phyloP scores from a whole-genome alignment of 2,329 filamentous ascomycete species.

The Harringtonia aguacate region DNA sequence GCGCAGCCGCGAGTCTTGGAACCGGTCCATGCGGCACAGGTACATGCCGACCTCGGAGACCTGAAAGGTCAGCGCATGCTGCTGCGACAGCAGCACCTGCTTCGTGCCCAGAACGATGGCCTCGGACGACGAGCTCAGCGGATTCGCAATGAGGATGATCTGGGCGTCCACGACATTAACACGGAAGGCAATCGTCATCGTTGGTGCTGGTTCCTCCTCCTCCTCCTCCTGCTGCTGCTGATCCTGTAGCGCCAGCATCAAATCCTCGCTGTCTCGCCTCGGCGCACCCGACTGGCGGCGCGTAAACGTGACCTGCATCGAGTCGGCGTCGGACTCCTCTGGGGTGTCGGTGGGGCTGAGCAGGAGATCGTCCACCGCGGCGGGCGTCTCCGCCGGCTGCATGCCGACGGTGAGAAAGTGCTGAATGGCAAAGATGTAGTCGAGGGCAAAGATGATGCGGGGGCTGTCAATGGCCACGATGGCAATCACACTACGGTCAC shows the following conservation, averaged over 20 bases:
- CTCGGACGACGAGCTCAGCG: conserved; percentile 79
- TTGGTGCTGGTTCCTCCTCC: conserved; percentile 17
- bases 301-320: conserved; percentile 36
- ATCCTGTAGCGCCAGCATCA: conserved; percentile 1
- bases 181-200: conserved; percentile 74
- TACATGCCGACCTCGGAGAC: conserved; percentile 97
- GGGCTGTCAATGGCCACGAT: conserved; percentile 93
- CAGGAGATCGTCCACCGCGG: conserved; percentile 37
- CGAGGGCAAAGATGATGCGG: conserved; percentile 84
- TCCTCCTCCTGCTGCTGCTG: conserved; percentile 5
- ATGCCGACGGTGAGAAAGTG: conserved; percentile 68
- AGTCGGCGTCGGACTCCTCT: conserved; percentile 50
- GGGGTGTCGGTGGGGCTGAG: conserved; percentile 45
- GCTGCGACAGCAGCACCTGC: conserved; percentile 83
- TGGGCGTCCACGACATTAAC: conserved; percentile 95
- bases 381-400: conserved; percentile 45
- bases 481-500: conserved; percentile 72
- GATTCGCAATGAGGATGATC: conserved; percentile 92
- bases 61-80: conserved; percentile 88
- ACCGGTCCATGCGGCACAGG: conserved; percentile 94
- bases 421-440: conserved; percentile 88
- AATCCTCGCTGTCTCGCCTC: not conserved
- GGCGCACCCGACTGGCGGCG: conserved; percentile 22
- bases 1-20: conserved; percentile 78
- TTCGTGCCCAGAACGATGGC: conserved; percentile 93